Conservation (phyloP, 371 early-diverging fungal species). For the Rozella allomycis region DNA sequence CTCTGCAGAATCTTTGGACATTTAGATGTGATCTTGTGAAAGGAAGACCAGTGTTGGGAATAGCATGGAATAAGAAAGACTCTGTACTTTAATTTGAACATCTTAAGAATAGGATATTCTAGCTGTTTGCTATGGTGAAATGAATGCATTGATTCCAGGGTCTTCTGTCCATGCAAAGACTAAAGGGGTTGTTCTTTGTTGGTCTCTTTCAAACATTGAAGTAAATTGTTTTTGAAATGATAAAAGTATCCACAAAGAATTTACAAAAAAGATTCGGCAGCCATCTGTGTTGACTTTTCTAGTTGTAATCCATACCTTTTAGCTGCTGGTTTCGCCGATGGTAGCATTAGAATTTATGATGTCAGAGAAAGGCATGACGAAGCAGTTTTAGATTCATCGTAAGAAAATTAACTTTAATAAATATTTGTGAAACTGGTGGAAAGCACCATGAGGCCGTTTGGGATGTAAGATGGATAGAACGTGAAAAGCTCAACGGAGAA, state of each 20-base stretch:
- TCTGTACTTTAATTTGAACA: conserved; percentile 5
- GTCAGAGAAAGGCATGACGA: conserved; percentile 9
- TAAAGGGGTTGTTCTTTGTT: conserved; percentile 21
- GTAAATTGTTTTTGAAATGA: conserved; percentile 4
- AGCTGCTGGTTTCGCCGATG: conserved; percentile 21
- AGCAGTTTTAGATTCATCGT: conserved; percentile 14
- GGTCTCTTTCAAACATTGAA: conserved; percentile 28
- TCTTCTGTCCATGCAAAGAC: conserved; percentile 1
- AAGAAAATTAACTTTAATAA: not conserved
- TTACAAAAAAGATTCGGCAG: conserved; percentile 10
- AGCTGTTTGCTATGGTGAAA: conserved; percentile 21
- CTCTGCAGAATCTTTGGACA: conserved; percentile 19
- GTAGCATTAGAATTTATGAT: conserved; percentile 21
- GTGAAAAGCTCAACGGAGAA: conserved; percentile 12
- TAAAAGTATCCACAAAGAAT: conserved; percentile 24
- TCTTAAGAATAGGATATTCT: conserved; percentile 11
- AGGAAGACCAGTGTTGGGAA: conserved; percentile 14
- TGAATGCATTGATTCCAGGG: conserved; percentile 3
- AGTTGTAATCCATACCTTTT: conserved; percentile 15
- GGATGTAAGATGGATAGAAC: conserved; percentile 30
- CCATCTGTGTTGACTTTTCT: conserved; percentile 23
- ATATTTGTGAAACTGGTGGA: conserved; percentile 10
- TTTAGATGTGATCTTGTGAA: conserved; percentile 25
- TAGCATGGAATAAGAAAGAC: conserved; percentile 27
- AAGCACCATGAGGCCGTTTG: conserved; percentile 33